Evolutionary conservation across 768 basidiomycete genomes (phyloP).

Genomic region (Omphalotus guepiniiformis): DNA sequence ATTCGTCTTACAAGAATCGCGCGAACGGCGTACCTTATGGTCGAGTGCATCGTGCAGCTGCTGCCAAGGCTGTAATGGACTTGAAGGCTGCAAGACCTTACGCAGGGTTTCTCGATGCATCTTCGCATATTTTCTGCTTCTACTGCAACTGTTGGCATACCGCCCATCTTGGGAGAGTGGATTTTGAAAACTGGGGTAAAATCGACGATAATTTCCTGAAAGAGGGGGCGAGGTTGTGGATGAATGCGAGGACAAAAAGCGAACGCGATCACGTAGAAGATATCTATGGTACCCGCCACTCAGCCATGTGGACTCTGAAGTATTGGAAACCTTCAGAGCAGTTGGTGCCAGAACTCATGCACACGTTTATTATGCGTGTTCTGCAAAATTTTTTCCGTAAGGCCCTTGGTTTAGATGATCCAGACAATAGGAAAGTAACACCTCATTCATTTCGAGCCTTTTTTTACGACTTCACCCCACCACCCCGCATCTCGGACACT

Average conservation of each 20-base stretch:
- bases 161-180: neutral
- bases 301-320: slow-evolving; percentile 23
- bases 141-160: neutral
- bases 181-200: slow-evolving; percentile 14
- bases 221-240: slow-evolving; percentile 16
- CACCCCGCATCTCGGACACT: neutral
- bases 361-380: slow-evolving; percentile 13
- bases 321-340: slow-evolving; percentile 33
- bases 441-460: neutral
- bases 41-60: slow-evolving; percentile 5
- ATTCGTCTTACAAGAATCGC: neutral
- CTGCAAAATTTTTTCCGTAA: neutral
- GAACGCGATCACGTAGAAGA: slow-evolving; percentile 13
- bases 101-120: neutral
- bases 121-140: neutral
- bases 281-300: slow-evolving; percentile 21
- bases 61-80: neutral
- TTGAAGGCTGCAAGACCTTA: neutral
- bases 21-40: neutral
- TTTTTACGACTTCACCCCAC: neutral
- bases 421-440: neutral
- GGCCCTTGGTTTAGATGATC: neutral
- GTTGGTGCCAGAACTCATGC: slow-evolving; percentile 33
- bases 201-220: slow-evolving; percentile 11
- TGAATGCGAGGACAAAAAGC: slow-evolving; percentile 12